A percentile compares a stretch with the other conserved stretches of the same genome.
These are phyloP conservation scores for Sugiyamaella pinicola DNA, from an alignment of 1,139 yeast genomes.

Conservation along the genomic window DNA sequence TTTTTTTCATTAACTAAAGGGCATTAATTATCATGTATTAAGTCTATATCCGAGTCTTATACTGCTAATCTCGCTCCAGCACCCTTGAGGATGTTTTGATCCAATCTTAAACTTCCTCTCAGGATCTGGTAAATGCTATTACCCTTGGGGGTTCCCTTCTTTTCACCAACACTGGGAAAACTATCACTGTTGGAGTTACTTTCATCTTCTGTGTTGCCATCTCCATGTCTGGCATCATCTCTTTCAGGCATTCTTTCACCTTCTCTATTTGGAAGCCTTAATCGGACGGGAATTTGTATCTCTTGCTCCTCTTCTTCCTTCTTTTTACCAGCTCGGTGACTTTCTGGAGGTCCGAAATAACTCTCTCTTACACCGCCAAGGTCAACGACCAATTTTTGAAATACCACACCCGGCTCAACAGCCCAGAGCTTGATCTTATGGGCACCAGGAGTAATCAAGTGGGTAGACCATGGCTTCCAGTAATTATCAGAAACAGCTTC, in stretches of 20 bases:
- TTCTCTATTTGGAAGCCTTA: constrained; percentile 5
- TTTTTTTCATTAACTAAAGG: too few species aligned
- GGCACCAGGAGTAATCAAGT: constrained; percentile 23
- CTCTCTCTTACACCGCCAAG: constrained; percentile 29
- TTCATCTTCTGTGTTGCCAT: constrained; percentile 13
- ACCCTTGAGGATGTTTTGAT: constrained; percentile 13
- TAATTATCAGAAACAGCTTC: constrained; percentile 28
- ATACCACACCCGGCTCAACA: constrained; percentile 29
- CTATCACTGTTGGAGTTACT: constrained; percentile 2
- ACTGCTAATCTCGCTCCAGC: constrained; percentile 5
- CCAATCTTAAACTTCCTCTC: constrained; percentile 11
- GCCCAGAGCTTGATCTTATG: constrained; percentile 29
- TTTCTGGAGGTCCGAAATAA: constrained; percentile 31
- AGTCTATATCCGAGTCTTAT: constrained; percentile 1
- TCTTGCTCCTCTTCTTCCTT: constrained; percentile 18
- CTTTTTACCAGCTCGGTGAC: constrained; percentile 15
- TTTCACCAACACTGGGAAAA: constrained; percentile 2
- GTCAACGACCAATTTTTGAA: constrained; percentile 30
- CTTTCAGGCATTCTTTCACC: constrained; percentile 11
- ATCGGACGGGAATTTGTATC: constrained; percentile 10
- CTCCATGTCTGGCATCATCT: constrained; percentile 19
- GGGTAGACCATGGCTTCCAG: constrained; percentile 25
- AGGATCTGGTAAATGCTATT: constrained; percentile 3
- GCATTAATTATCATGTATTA: too few species aligned
- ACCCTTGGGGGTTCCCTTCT: constrained; percentile 11